phyloP scores from a whole-genome alignment of 306 rosid genomes.

The Senna tora region DNA sequence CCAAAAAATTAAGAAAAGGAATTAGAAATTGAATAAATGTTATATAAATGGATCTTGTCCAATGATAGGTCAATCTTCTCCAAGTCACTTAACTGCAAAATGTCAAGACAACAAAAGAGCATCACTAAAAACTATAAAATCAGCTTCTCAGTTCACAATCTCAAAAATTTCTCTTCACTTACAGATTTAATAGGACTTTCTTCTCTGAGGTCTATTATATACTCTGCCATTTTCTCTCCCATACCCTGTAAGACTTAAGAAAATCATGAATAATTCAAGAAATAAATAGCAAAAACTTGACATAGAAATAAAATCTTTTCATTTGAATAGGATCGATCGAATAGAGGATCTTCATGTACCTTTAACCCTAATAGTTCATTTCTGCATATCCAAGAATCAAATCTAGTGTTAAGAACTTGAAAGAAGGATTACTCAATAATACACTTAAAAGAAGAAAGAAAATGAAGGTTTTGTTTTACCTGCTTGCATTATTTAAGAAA shows the following conservation, averaged over 20 bases:
- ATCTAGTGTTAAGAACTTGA: constrained; percentile 18
- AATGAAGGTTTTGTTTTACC: constrained; percentile 44
- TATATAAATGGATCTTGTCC: too few species aligned
- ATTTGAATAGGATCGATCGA: not conserved
- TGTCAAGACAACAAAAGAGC: constrained; percentile 27
- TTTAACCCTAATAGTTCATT: constrained; percentile 77
- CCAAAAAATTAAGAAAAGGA: not conserved
- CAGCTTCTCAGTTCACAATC: not conserved
- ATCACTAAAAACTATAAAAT: constrained; percentile 17
- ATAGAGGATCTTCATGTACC: constrained; percentile 44
- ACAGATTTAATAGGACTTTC: constrained; percentile 83
- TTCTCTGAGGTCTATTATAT: constrained; percentile 78
- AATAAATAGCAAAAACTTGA: constrained; percentile 15
- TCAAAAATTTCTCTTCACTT: constrained; percentile 41
- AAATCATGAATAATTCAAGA: not conserved
- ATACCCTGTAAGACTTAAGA: constrained; percentile 65
- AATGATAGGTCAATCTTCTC: constrained; percentile 95
- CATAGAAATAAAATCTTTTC: not conserved
- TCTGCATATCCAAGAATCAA: constrained; percentile 50
- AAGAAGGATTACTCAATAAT: constrained; percentile 11
- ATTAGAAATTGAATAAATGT: not conserved
- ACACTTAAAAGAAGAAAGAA: constrained; percentile 6
- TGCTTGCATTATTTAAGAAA: constrained; percentile 86
- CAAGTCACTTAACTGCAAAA: constrained; percentile 76
- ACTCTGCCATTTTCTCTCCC: constrained; percentile 84